Percentiles rank a stretch among this genome's conserved stretches.
These are phyloP conservation scores for Candida endomychidarum DNA, from an alignment of 805 yeast species.

Conservation along the genomic window DNA sequence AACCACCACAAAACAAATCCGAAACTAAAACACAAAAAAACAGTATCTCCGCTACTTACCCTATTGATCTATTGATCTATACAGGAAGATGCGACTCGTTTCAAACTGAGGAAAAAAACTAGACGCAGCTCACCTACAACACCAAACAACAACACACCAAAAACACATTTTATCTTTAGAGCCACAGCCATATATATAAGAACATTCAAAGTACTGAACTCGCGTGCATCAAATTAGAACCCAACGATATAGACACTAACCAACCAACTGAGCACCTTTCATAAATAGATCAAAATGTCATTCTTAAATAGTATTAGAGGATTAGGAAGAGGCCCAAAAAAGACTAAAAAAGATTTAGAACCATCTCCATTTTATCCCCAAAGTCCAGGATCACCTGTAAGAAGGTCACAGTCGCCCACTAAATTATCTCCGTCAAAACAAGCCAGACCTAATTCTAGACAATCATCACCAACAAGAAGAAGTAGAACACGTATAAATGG, in stretches of 20 bases:
- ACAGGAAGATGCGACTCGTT: slow-evolving; percentile 8
- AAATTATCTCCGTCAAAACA: slow-evolving; percentile 35
- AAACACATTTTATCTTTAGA: not conserved
- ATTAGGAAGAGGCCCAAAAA: slow-evolving; percentile 46
- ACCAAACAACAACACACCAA: slow-evolving; percentile 1
- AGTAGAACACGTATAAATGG: slow-evolving; percentile 11
- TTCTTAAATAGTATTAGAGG: slow-evolving; percentile 49
- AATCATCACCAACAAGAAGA: slow-evolving; percentile 23
- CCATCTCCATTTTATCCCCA: slow-evolving; percentile 28
- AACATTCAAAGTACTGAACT: too few species aligned
- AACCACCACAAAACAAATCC: too few species aligned
- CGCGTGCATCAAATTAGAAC: not conserved
- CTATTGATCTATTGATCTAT: slow-evolving; percentile 5
- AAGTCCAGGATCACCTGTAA: slow-evolving; percentile 32
- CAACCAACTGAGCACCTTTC: too few species aligned
- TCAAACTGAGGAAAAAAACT: not conserved
- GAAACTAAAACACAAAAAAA: too few species aligned
- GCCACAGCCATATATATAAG: too few species aligned
- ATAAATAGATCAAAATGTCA: slow-evolving; percentile 37
- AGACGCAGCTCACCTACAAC: slow-evolving; percentile 2
- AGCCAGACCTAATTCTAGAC: slow-evolving; percentile 13
- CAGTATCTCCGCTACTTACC: not conserved
- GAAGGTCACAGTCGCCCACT: slow-evolving; percentile 39
- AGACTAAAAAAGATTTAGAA: slow-evolving; percentile 40
- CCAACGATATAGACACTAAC: not conserved